A percentile compares a stretch with the other conserved stretches of the same genome.
phyloP scores from a whole-genome alignment of 495 filamentous ascomycete genomes.

The Hyphodiscus hymeniophilus region DNA sequence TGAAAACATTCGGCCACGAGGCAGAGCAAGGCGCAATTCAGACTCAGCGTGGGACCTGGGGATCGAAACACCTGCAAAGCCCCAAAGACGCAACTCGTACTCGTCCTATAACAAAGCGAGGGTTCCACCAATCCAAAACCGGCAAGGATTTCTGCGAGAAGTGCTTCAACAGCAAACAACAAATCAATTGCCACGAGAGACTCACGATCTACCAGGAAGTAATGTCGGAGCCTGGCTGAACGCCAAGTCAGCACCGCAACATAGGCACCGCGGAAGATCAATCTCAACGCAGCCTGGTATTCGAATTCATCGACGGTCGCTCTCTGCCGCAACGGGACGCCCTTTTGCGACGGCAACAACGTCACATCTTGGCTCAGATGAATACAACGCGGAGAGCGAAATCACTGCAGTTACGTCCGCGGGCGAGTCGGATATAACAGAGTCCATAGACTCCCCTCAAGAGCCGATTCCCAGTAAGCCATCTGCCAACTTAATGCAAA shows the following conservation, averaged over 20 bases:
- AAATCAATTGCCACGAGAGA: background rate
- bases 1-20: background rate
- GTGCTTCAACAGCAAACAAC: background rate
- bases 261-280: constrained; percentile 10
- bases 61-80: background rate
- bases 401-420: constrained; percentile 13
- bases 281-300: constrained; percentile 20
- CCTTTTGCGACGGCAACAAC: background rate
- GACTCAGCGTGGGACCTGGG: constrained; percentile 18
- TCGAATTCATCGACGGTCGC: constrained; percentile 14
- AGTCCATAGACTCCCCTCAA: background rate
- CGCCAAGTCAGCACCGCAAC: background rate
- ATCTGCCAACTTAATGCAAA: constrained; percentile 11
- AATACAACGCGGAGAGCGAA: constrained; percentile 7
- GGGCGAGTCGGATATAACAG: constrained; percentile 1
- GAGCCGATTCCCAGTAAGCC: background rate
- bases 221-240: constrained; percentile 17
- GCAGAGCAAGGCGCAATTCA: constrained; percentile 20
- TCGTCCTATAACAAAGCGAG: constrained; percentile 5
- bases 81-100: constrained; percentile 10
- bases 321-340: constrained; percentile 3
- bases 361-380: constrained; percentile 6
- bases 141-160: background rate
- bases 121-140: background rate
- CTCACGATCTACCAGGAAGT: background rate